Conservation (phyloP, 768 basidiomycete genomes). For the Calocybe gangraenosa region DNA sequence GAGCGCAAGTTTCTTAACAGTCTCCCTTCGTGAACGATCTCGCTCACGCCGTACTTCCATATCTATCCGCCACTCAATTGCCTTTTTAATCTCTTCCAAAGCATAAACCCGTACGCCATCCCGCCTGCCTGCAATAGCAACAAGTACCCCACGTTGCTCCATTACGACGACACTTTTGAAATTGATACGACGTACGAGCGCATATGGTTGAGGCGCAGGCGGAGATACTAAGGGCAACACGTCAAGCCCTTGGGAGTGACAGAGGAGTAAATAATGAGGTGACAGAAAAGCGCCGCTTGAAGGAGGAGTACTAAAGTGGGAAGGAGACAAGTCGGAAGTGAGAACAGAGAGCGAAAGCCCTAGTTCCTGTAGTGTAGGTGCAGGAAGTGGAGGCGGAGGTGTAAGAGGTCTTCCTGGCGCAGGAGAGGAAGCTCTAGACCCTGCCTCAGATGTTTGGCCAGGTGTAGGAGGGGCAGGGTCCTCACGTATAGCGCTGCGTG, state of each 20-base stretch:
- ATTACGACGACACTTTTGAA: conserved; percentile 90
- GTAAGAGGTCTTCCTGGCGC: conserved; percentile 49
- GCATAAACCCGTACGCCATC: conserved; percentile 89
- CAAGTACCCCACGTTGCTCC: conserved; percentile 89
- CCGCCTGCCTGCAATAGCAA: conserved; percentile 82
- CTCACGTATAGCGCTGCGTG: conserved; percentile 31
- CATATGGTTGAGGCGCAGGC: conserved; percentile 72
- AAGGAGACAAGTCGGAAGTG: conserved; percentile 65
- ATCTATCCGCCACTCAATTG: conserved; percentile 85
- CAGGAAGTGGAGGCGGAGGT: conserved; percentile 67
- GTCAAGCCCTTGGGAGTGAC: conserved; percentile 83
- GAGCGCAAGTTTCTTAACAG: conserved; percentile 48
- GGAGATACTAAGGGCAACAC: conserved; percentile 77
- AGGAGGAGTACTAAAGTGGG: conserved; percentile 76
- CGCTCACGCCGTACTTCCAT: conserved; percentile 72
- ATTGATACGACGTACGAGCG: conserved; percentile 73
- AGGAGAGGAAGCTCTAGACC: conserved; percentile 56
- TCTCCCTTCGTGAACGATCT: conserved; percentile 67
- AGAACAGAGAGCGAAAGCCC: conserved; percentile 68
- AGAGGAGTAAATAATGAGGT: conserved; percentile 79
- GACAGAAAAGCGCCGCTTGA: conserved; percentile 74
- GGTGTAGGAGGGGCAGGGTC: conserved; percentile 17
- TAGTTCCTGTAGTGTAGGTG: conserved; percentile 71
- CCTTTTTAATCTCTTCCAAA: conserved; percentile 80
- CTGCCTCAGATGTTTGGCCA: conserved; percentile 29